Conservation (phyloP, 1,284 basidiomycete species). For the Pseudomicrostroma phylloplanum region DNA sequence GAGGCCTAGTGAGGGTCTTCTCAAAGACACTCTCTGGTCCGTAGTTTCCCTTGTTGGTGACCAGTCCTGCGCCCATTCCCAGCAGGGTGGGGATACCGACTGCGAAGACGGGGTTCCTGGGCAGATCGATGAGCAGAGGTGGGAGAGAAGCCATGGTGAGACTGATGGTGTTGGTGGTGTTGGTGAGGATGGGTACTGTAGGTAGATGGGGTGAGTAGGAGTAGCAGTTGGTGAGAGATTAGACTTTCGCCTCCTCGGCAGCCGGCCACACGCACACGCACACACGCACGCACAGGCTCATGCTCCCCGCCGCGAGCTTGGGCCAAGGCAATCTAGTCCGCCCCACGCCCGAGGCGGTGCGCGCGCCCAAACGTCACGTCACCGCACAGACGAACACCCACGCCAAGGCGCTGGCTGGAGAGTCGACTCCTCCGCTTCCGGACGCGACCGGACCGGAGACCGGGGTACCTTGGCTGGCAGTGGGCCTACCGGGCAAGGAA, state of each 20-base stretch:
- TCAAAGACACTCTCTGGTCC: conserved; percentile 33
- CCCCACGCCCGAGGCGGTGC: not conserved
- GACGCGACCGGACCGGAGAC: not conserved
- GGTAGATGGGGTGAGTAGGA: conserved; percentile 4
- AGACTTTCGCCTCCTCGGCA: not conserved
- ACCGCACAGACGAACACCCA: too few species aligned
- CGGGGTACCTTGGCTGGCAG: not conserved
- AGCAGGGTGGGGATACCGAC: conserved; percentile 32
- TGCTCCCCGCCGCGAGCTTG: too few species aligned
- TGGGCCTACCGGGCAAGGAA: not conserved
- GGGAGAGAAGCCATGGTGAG: conserved; percentile 6
- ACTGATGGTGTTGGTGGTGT: not conserved
- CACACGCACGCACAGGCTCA: too few species aligned
- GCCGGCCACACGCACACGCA: too few species aligned
- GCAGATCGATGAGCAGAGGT: conserved; percentile 17
- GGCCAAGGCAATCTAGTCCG: not conserved
- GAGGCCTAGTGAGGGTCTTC: conserved; percentile 37
- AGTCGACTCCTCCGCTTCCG: too few species aligned
- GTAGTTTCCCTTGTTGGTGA: conserved; percentile 33
- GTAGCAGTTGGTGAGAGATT: not conserved
- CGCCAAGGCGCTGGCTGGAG: too few species aligned
- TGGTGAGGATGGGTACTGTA: too few species aligned
- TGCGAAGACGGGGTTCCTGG: conserved; percentile 41
- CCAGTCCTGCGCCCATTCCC: conserved; percentile 22
- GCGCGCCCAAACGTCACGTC: not conserved